Evolutionary conservation across 139 green algal species (phyloP), one percentile per base, ranked within the genome.

Genomic region (Desmodesmus armatus): DNA sequence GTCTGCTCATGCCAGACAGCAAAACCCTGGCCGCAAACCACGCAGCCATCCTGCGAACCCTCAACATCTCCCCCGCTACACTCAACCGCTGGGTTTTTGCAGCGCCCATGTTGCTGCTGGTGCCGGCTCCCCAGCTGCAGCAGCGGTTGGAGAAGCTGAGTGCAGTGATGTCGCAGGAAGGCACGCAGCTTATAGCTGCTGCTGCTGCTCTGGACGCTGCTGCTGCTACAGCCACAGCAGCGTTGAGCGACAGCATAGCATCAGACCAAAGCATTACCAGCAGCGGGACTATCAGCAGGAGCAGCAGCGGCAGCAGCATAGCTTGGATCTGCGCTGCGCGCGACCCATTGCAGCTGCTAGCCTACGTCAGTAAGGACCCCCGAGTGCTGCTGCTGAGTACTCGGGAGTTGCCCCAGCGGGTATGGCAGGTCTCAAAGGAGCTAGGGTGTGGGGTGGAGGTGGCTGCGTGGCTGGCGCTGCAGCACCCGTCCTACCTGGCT

Each of bases 401-500:
- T 35, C 15, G 25, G 2, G 60, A 72, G 58, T 37, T 83, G 5
- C 23, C 3, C 9, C 35, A n/a, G 27, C 58, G 77, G 58, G 31
- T 73, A 27, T 2, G 9, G 33, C 9, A 29, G 33, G 51, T 83
- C 6, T 27, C 55, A 9, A 23, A 83, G n/a, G 76, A 71, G 39
- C 39, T 83, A 2, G 31, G 33, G 35, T 73, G 58, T 21, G 29
- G n/a, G 27, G 40, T n/a, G 77, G 11, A 58, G 13, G 4, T 41
- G n/a, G 3, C 74, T 3, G 3, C 60, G 25, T 83, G 77, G 77
- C 39, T 83, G 77, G 39, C 74, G 39, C 31, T 55, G 39, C 40
- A 60, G 7, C 78, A 84, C 29, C 78, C 78, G 5, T 75, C 53
- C 25, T 84, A 84, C 63, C 78, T 84, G 43, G 78, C 53, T 3